Evolutionary conservation across 305 asterid genomes (phyloP), one percentile per base, ranked within the genome.

Genomic region (Rubia peregrina): DNA sequence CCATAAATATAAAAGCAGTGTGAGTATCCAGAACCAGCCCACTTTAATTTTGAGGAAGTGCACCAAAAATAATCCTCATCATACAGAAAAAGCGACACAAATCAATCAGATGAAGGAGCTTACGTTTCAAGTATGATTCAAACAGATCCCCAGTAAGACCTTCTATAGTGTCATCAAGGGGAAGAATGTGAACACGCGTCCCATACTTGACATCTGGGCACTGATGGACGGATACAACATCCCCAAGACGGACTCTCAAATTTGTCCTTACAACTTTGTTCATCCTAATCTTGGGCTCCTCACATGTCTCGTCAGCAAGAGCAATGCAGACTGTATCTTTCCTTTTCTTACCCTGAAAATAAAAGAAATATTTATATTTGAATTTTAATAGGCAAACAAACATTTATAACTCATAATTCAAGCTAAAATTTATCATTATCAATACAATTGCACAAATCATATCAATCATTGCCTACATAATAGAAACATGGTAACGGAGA

Each of bases 161-260:
- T 82, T 90, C 95, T 9, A 90, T 82, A 3, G 93, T 88, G 76
- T 90, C 96, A 81, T 88, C 96, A 72, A 90, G 68, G 33, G 96
- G 96, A 65, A 90, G 80, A 67, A 88, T 85, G 82, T 88, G 95
- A 43, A 90, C 95, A 56, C 92, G 90, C 77, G 83, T 90, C 48
- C 95, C 95, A 69, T 88, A 88, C 79, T 88, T 90, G 61, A 90
- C 95, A 75, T 88, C 93, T 7, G 92, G 93, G 78, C 95, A 88
- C 81, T 88, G 96, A 79, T 90, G 95, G 65, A 90, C 87, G 62
- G 95, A 88, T 55, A 86, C 93, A 75, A 90, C 95, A 78, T 90
- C 96, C 41, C 88, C 95, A 68, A 90, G 90, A n/a, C 95, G 84
- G 77, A 88, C 90, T 79, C 91, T 85, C 83, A 90, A 76, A 70